Evolutionary conservation across 495 filamentous ascomycete species (phyloP).

Genomic region (Daldinia vernicosa): DNA sequence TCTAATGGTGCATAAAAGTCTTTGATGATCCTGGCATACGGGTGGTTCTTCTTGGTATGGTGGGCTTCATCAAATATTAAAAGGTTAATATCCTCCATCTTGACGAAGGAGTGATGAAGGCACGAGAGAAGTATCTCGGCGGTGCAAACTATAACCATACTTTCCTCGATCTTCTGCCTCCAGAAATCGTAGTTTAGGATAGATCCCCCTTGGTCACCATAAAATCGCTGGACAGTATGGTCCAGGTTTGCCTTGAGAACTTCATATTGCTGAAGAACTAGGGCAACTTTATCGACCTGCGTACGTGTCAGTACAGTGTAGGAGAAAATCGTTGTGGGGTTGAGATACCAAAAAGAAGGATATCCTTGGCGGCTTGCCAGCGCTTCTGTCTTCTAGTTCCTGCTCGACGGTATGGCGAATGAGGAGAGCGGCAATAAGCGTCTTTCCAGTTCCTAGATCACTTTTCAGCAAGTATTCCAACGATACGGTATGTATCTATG

Average conservation of each 20-base stretch:
- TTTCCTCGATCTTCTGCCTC: slow-evolving; percentile 70
- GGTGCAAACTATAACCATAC: slow-evolving; percentile 93
- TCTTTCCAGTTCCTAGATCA: slow-evolving; percentile 88
- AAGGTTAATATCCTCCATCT: slow-evolving; percentile 85
- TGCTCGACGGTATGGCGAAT: slow-evolving; percentile 79
- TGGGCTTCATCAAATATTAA: slow-evolving; percentile 97
- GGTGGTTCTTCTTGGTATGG: slow-evolving; percentile 93
- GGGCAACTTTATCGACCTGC: slow-evolving; percentile 84
- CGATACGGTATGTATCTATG: neutral
- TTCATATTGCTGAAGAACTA: slow-evolving; percentile 90
- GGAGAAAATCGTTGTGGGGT: neutral
- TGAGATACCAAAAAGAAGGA: slow-evolving; percentile 80
- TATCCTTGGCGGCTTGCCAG: slow-evolving; percentile 68
- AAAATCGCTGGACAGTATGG: slow-evolving; percentile 79
- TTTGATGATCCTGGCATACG: slow-evolving; percentile 91
- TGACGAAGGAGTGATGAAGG: slow-evolving; percentile 82
- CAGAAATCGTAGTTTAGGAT: slow-evolving; percentile 74
- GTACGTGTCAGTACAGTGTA: slow-evolving; percentile 1
- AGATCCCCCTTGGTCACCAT: slow-evolving; percentile 66
- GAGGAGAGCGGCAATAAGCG: slow-evolving; percentile 89
- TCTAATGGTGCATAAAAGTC: slow-evolving; percentile 72
- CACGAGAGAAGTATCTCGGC: slow-evolving; percentile 84
- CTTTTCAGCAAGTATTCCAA: slow-evolving; percentile 18
- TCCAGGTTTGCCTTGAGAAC: slow-evolving; percentile 86
- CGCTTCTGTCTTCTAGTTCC: slow-evolving; percentile 75